A percentile compares a stretch with the other conserved stretches of the same genome.
Conservation (phyloP, 495 filamentous ascomycete genomes). For the Podospora conica region DNA sequence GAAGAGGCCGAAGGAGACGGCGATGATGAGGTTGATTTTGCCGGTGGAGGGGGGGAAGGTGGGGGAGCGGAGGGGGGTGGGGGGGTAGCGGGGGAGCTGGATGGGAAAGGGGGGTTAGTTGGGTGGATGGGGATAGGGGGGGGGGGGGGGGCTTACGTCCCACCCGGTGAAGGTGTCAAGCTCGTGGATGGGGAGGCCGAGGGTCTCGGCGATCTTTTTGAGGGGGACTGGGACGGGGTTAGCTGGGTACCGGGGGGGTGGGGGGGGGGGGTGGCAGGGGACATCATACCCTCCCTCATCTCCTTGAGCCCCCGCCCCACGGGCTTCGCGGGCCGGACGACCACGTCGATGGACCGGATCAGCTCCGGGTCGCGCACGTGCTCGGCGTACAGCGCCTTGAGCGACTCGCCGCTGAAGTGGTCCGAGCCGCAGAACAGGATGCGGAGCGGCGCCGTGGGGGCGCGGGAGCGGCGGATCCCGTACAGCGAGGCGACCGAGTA, state of each 20-base stretch:
- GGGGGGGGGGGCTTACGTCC: slow-evolving; percentile 57
- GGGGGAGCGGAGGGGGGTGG: too few relatives aligned
- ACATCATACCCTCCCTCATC: slow-evolving; percentile 56
- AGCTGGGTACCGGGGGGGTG: not conserved
- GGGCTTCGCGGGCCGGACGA: slow-evolving; percentile 70
- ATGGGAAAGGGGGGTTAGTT: slow-evolving; percentile 7
- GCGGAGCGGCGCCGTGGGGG: slow-evolving; percentile 51
- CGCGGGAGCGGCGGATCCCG: too few relatives aligned
- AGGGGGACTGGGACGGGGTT: slow-evolving; percentile 57
- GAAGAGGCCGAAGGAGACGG: slow-evolving; percentile 92
- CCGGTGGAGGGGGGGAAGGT: slow-evolving; percentile 16
- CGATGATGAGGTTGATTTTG: slow-evolving; percentile 75
- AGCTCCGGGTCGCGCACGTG: slow-evolving; percentile 45
- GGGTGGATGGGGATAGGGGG: too few relatives aligned
- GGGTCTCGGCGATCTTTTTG: slow-evolving; percentile 53
- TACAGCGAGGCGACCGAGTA: too few relatives aligned
- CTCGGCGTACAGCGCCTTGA: slow-evolving; percentile 63
- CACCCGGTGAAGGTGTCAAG: slow-evolving; percentile 77
- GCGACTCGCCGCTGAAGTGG: slow-evolving; percentile 75
- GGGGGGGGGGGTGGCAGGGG: not conserved
- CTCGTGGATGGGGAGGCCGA: slow-evolving; percentile 64
- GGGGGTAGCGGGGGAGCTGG: too few relatives aligned
- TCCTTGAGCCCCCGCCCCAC: slow-evolving; percentile 66
- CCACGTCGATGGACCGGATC: slow-evolving; percentile 81
- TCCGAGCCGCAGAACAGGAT: slow-evolving; percentile 97